phyloP scores from a whole-genome alignment of 2,329 filamentous ascomycete species.

The Cladophialophora immunda region DNA sequence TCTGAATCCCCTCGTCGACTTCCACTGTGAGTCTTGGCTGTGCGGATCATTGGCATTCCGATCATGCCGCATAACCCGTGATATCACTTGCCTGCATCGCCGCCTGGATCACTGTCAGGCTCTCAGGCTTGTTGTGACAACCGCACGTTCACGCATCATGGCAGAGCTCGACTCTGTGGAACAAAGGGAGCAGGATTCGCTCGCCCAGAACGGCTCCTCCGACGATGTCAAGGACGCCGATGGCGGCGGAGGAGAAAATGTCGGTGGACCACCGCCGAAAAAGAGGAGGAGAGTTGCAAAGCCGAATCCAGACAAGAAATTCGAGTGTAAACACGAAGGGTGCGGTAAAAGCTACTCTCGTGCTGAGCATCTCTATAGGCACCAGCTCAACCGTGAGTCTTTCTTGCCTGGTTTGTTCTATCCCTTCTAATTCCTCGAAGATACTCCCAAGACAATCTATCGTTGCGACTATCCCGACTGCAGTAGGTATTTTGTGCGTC shows the following conservation, averaged over 20 bases:
- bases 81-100: conserved; percentile 14
- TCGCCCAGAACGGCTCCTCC: conserved; percentile 22
- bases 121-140: conserved; percentile 10
- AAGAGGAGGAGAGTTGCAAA: conserved; percentile 57
- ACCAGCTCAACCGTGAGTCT: conserved; percentile 87
- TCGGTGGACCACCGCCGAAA: conserved; percentile 42
- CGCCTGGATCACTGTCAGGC: conserved; percentile 1
- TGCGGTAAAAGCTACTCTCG: conserved; percentile 97
- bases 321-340: conserved; percentile 82
- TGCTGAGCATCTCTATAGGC: conserved; percentile 94
- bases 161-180: conserved; percentile 27
- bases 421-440: conserved; percentile 52
- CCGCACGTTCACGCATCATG: conserved; percentile 20
- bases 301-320: conserved; percentile 61
- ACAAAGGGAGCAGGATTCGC: conserved; percentile 27
- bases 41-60: conserved; percentile 1
- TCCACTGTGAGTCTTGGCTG: conserved; percentile 12
- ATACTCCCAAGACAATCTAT: conserved; percentile 94
- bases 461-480: conserved; percentile 92
- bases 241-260: conserved; percentile 6
- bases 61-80: conserved; percentile 24
- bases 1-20: not conserved
- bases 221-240: conserved; percentile 21
- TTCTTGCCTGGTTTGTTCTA: conserved; percentile 17
- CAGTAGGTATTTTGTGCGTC: conserved; percentile 87